Conservation (phyloP, 768 basidiomycete genomes). For the Lentinus brumalis region DNA sequence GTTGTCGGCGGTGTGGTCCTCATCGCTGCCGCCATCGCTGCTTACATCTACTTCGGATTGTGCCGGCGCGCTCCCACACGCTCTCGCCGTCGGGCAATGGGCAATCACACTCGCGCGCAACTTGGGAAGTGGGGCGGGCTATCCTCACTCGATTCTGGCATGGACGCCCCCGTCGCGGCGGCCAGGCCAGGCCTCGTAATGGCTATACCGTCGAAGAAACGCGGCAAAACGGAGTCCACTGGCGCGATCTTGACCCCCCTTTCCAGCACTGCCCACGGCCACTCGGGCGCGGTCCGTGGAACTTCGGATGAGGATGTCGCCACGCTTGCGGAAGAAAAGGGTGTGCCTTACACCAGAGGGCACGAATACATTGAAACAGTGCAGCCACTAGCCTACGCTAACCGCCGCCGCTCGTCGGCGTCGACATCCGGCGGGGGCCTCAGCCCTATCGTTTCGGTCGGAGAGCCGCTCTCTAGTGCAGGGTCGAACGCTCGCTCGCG, state of each 20-base stretch:
- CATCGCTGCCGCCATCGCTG: constrained; percentile 37
- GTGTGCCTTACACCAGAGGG: not conserved
- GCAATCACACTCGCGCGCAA: constrained; percentile 1
- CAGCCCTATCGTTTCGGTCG: not conserved
- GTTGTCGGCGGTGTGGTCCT: constrained; percentile 50
- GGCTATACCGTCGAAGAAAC: constrained; percentile 3
- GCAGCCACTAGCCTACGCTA: constrained; percentile 6
- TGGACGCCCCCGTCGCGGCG: constrained; percentile 10
- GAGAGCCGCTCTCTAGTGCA: constrained; percentile 7
- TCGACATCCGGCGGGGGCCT: not conserved
- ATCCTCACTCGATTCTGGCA: constrained; percentile 23
- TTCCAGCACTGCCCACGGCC: constrained; percentile 16
- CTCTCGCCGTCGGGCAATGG: constrained; percentile 15
- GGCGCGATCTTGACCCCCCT: constrained; percentile 12
- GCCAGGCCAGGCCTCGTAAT: constrained; percentile 8
- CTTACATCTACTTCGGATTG: constrained; percentile 28
- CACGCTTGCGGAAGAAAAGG: constrained; percentile 14
- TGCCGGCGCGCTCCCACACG: constrained; percentile 21
- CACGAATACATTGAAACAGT: constrained; percentile 19
- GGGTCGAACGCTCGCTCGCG: constrained; percentile 8
- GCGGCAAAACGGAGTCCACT: constrained; percentile 14
- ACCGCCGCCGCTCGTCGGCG: constrained; percentile 9
- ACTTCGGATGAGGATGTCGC: constrained; percentile 17
- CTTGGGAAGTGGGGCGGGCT: constrained; percentile 24
- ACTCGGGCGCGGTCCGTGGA: constrained; percentile 1